A percentile compares a stretch with the other conserved stretches of the same genome.
Conservation (phyloP, 345 rosid genomes). For the Raphanus raphanistrum region DNA sequence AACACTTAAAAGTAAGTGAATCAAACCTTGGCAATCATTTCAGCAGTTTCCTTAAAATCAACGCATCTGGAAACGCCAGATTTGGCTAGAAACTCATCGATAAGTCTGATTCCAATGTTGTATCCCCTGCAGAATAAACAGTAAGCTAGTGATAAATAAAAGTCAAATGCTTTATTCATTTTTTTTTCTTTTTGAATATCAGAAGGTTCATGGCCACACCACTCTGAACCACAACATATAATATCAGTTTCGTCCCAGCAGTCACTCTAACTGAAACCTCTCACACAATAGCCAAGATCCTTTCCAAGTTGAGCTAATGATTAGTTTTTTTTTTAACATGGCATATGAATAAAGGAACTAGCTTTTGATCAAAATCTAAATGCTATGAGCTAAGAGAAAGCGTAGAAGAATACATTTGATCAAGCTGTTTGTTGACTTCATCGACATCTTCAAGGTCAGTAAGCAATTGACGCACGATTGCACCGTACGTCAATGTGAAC, state of each 20-base stretch:
- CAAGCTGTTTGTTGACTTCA: constrained; percentile 95
- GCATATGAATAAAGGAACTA: background rate
- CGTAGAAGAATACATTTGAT: constrained; percentile 64
- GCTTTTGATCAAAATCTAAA: background rate
- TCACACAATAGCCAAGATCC: background rate
- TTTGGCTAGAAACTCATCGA: constrained; percentile 91
- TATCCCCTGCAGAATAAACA: constrained; percentile 66
- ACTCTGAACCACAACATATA: no score
- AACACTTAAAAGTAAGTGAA: background rate
- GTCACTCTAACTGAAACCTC: background rate
- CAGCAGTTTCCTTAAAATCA: constrained; percentile 91
- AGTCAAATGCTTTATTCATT: no score
- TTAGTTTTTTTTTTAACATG: background rate
- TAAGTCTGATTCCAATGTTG: constrained; percentile 76
- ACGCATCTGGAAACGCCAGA: constrained; percentile 85
- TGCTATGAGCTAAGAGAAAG: background rate
- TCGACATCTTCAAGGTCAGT: constrained; percentile 95
- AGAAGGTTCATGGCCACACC: no score
- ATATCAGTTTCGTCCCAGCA: no score
- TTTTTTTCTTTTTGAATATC: no score
- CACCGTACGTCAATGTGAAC: constrained; percentile 90
- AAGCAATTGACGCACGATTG: constrained; percentile 84
- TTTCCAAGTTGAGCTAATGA: no score
- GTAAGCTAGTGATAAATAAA: background rate
- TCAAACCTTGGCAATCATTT: constrained; percentile 79